Base-by-base conservation (phyloP, 2,329 filamentous ascomycete species). In the Colletotrichum cuscutae region DNA sequence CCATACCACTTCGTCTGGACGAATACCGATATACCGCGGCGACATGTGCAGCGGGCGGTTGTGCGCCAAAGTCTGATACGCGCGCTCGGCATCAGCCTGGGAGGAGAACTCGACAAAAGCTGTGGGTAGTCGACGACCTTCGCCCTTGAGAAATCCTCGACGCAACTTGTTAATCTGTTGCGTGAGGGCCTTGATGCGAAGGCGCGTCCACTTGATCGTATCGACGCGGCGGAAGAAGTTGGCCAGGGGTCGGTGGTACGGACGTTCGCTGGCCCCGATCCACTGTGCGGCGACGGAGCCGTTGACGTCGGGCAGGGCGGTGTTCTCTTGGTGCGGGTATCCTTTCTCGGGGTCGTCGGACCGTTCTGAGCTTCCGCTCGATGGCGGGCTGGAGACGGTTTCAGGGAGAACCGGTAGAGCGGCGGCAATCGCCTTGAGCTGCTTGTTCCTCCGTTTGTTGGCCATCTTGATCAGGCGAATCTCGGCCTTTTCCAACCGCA, bases 41-140 rank as follows among this genome's bases (percentile, higher is more conserved):
- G 93, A 90, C 92, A 98, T 95, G 81, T 95, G 93, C 54, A 96
- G 86, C 32, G 93, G 91, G 68, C 94, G 90, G 80, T 97, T 94
- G 82, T 97, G 94, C 7, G 94, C 90, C 32, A 97, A 86, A 24
- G 91, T 92, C 82, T 98, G 95, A 82, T 89, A 97, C 28, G 96
- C 95, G 70, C 89, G 86, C 81, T 99, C 96, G 9, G 97, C 97
- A 73, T 94, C 94, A 28, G 92, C 89, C 80, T 97, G 94, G 4
- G 89, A 91, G 75, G 90, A 89, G 79, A 98, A 99, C 79, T 98
- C 95, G 75, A 99, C 94, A 78, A 99, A 98, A n/a, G 97, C 93
- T 3, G 95, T 92, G 65, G 90, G 90, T 66, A 92, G 85, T 76
- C 89, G 88, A 65, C 89, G 86, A 28, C 87, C 91, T 6, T 75